Evolutionary conservation across 257 asterid species (phyloP), one percentile per base, ranked within the genome.

Genomic region (Paraleonurus japonicus): DNA sequence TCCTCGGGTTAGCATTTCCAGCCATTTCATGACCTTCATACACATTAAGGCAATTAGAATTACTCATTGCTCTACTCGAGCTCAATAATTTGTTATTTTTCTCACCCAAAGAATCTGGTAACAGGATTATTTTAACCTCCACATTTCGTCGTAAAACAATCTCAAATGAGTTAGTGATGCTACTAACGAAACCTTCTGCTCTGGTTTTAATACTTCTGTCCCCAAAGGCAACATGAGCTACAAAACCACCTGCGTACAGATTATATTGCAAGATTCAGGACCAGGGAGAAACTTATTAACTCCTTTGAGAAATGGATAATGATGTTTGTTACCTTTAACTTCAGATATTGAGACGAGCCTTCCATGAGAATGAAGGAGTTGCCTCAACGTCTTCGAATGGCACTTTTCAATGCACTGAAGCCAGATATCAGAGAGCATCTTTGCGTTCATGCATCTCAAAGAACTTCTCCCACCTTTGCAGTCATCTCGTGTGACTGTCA

Each of bases 111-210:
- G 87, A 78, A 61, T 82, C 88, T 1, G 74, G 85, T 61, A 86
- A 76, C 43, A 86, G 82, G 78, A 92, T 79, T 48, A 95, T 82
- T 82, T 81, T 87, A 39, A 89, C 91, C 85, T 92, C 98, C 63
- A 89, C 95, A 59, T 87, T 89, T 81, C 89, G 84, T 62, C 82
- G 86, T 70, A 95, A 78, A 68, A 88, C 91, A 61, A 83, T 83
- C 82, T 92, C 96, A 68, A 95, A 89, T 26, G 96, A 85, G 79
- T 92, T 89, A 0, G 96, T 87, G 86, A 95, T 92, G 72, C 99
- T 95, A 84, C 99, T 89, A n/a, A 85, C 85, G 51, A 86, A 95
- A 74, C 98, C 90, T 81, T 92, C 96, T 20, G 95, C 98, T 85
- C 98, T 77, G 82, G 87, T 77, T 87, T 88, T 89, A 67, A 87